Percentiles rank a stretch among this genome's conserved stretches.
Conservation (phyloP, 1,284 basidiomycete species). For the Rhodotorula glutinis region DNA sequence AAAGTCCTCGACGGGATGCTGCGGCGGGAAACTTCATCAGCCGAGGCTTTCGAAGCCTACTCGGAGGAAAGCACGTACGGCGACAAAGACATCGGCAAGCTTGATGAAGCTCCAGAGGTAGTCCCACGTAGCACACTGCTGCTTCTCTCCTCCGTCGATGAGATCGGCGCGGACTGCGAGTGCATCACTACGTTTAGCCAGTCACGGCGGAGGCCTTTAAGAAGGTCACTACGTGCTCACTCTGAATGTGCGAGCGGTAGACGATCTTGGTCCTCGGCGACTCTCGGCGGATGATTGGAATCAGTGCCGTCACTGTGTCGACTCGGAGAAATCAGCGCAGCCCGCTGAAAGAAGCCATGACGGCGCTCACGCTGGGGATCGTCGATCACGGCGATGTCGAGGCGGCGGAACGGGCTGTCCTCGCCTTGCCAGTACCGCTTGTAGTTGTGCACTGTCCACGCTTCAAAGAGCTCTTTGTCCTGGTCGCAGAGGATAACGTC, state of each 20-base stretch:
- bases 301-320: slow-evolving; percentile 14
- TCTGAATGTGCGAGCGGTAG: slow-evolving; percentile 32
- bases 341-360: not conserved
- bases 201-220: too few relatives aligned
- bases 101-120: slow-evolving; percentile 21
- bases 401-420: not conserved
- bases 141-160: slow-evolving; percentile 14
- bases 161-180: slow-evolving; percentile 23
- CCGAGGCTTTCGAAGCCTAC: not conserved
- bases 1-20: slow-evolving; percentile 26
- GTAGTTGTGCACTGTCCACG: slow-evolving; percentile 18
- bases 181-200: not conserved
- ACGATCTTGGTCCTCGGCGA: slow-evolving; percentile 27
- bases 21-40: not conserved
- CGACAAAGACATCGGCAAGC: slow-evolving; percentile 24
- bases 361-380: slow-evolving; percentile 21
- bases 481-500: slow-evolving; percentile 7
- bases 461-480: slow-evolving; percentile 18
- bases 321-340: not conserved
- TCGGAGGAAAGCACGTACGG: not conserved
- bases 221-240: not conserved
- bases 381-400: slow-evolving; percentile 26
- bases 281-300: slow-evolving; percentile 19
- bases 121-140: slow-evolving; percentile 22
- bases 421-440: slow-evolving; percentile 10